Conservation (phyloP, 768 basidiomycete genomes). For the Clitopilus hobsonii region DNA sequence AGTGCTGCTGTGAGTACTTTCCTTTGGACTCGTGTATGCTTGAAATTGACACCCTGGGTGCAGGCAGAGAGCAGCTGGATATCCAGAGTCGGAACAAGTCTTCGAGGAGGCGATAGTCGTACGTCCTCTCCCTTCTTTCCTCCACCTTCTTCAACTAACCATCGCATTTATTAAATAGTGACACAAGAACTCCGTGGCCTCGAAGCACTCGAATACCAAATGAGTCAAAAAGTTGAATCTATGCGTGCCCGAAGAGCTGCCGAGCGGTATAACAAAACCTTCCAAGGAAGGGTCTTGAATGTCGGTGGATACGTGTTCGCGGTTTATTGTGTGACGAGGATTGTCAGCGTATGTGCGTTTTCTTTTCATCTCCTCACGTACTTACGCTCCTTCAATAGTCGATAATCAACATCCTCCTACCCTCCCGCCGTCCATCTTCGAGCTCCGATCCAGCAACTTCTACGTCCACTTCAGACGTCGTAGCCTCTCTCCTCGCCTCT, state of each 20-base stretch:
- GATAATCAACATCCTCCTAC: slow-evolving; percentile 45
- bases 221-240: slow-evolving; percentile 50
- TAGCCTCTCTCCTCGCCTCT: slow-evolving; percentile 31
- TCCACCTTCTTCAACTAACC: not conserved
- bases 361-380: not conserved
- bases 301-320: slow-evolving; percentile 52
- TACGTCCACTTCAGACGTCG: slow-evolving; percentile 36
- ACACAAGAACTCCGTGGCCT: slow-evolving; percentile 60
- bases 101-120: slow-evolving; percentile 43
- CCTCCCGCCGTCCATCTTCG: slow-evolving; percentile 23
- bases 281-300: slow-evolving; percentile 48
- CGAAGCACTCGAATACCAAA: slow-evolving; percentile 63
- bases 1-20: slow-evolving; percentile 13
- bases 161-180: slow-evolving; percentile 20
- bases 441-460: slow-evolving; percentile 6
- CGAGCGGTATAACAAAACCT: slow-evolving; percentile 46
- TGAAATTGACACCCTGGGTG: not conserved
- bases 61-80: slow-evolving; percentile 38
- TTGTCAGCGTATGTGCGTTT: slow-evolving; percentile 41
- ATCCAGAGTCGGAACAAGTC: slow-evolving; percentile 43
- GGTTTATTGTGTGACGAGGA: slow-evolving; percentile 60
- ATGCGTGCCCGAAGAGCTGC: slow-evolving; percentile 45
- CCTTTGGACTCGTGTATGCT: not conserved
- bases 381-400: slow-evolving; percentile 29
- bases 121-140: slow-evolving; percentile 11